Evolutionary conservation across 495 filamentous ascomycete genomes (phyloP).

Genomic region (Penicillium chermesinum): DNA sequence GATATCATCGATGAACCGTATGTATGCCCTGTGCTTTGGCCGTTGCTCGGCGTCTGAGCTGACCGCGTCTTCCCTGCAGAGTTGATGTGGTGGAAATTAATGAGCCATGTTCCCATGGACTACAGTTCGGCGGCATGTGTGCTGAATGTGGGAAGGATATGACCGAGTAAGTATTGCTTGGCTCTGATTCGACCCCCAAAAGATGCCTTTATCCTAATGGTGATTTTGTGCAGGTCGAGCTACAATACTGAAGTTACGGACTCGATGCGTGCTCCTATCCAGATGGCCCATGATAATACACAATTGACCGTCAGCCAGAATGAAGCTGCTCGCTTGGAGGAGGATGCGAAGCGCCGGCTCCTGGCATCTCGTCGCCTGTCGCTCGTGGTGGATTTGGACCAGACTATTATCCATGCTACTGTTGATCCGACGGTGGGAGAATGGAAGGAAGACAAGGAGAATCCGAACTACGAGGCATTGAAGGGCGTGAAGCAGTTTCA

Average conservation of each 20-base stretch:
- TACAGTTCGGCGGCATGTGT: slow-evolving; percentile 88
- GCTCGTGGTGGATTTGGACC: slow-evolving; percentile 93
- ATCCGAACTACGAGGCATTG: slow-evolving; percentile 87
- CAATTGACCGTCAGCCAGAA: slow-evolving; percentile 65
- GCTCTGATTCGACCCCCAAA: background rate
- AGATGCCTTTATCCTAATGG: background rate
- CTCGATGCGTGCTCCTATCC: slow-evolving; percentile 79
- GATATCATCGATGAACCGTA: slow-evolving; percentile 56
- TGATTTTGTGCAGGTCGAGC: slow-evolving; percentile 34
- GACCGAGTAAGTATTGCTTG: slow-evolving; percentile 57
- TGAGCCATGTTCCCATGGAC: slow-evolving; percentile 84
- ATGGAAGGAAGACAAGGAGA: slow-evolving; percentile 83
- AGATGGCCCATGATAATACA: slow-evolving; percentile 88
- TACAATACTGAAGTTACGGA: slow-evolving; percentile 57
- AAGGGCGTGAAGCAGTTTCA: slow-evolving; percentile 85
- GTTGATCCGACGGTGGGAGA: slow-evolving; percentile 95
- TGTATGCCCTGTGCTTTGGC: slow-evolving; percentile 4
- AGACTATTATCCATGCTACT: slow-evolving; percentile 97
- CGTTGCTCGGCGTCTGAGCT: background rate
- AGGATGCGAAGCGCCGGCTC: slow-evolving; percentile 77
- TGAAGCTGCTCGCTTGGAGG: slow-evolving; percentile 76
- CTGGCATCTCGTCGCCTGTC: slow-evolving; percentile 76
- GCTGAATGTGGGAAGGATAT: slow-evolving; percentile 94
- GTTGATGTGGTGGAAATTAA: slow-evolving; percentile 69
- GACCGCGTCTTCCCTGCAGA: slow-evolving; percentile 17